These are phyloP conservation scores for Gentiana straminea DNA, from an alignment of 257 asterid species.

Conservation along the genomic window DNA sequence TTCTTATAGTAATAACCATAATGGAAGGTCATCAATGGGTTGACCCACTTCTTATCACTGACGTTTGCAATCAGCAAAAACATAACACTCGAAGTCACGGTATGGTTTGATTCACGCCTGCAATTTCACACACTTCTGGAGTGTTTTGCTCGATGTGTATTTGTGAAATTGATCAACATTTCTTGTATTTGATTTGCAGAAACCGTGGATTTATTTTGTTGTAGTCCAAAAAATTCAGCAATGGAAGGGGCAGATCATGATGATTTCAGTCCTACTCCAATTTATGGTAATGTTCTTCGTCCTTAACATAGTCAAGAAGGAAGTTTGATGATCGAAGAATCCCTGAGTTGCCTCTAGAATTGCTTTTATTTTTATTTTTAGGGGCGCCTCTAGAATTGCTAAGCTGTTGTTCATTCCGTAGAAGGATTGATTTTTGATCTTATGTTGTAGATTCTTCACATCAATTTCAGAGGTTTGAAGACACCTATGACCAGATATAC, in stretches of 20 bases:
- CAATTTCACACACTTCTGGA: neutral
- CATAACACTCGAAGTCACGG: constrained; percentile 21
- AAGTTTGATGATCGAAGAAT: too few species aligned
- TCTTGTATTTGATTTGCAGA: constrained; percentile 32
- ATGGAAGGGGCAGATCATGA: constrained; percentile 38
- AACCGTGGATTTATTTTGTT: constrained; percentile 11
- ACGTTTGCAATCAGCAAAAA: constrained; percentile 39
- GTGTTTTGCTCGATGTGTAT: neutral
- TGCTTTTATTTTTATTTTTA: too few species aligned
- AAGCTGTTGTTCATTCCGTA: neutral
- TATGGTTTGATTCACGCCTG: constrained; percentile 12
- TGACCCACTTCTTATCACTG: constrained; percentile 74
- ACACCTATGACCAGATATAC: constrained; percentile 3
- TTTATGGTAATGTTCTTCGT: constrained; percentile 35
- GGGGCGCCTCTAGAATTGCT: too few species aligned
- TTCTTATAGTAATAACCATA: constrained; percentile 10
- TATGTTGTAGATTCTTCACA: constrained; percentile 9
- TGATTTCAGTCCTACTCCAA: constrained; percentile 26
- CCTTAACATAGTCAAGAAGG: too few species aligned
- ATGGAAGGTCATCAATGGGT: constrained; percentile 53
- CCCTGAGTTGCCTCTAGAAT: too few species aligned
- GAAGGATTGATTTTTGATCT: neutral
- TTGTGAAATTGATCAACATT: constrained; percentile 8
- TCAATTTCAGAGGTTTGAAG: constrained; percentile 4
- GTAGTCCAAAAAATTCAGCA: constrained; percentile 20